Evolutionary conservation across 768 basidiomycete species (phyloP).

Genomic region (Mycena rebaudengoi): DNA sequence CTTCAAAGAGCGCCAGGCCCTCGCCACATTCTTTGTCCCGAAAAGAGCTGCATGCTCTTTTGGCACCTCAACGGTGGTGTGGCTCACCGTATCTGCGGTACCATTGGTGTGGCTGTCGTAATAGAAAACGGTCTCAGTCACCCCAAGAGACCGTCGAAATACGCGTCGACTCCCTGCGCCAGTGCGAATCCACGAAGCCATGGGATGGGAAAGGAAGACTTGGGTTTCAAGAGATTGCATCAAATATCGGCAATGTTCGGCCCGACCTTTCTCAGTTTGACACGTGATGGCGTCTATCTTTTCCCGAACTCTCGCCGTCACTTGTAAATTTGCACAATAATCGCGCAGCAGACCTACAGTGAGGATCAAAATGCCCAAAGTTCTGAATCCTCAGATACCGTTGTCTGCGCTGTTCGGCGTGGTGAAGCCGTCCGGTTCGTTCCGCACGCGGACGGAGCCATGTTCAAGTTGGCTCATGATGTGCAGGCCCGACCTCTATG

Average conservation of each 20-base stretch:
- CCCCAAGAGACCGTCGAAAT: constrained; percentile 50
- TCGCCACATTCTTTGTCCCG: constrained; percentile 42
- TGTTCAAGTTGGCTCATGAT: background rate
- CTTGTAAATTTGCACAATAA: too few species aligned
- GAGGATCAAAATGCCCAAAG: constrained; percentile 71
- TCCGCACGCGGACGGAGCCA: too few species aligned
- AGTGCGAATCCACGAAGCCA: constrained; percentile 16
- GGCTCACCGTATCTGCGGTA: constrained; percentile 53
- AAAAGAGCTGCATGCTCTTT: constrained; percentile 17
- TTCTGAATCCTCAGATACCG: constrained; percentile 62
- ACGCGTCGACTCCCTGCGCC: constrained; percentile 9
- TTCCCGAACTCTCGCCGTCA: too few species aligned
- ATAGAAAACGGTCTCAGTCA: constrained; percentile 50
- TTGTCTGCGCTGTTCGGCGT: constrained; percentile 88
- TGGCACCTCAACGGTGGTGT: constrained; percentile 39
- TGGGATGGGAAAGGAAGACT: background rate
- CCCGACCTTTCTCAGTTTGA: too few species aligned
- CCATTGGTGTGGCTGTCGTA: constrained; percentile 52
- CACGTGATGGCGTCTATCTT: too few species aligned
- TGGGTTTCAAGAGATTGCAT: background rate
- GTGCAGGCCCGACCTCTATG: constrained; percentile 84
- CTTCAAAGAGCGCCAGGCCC: constrained; percentile 59
- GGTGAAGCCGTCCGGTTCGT: constrained; percentile 79
- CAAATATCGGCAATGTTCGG: too few species aligned
- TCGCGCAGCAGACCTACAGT: too few species aligned